A percentile compares a stretch with the other conserved stretches of the same genome.
These are phyloP conservation scores for Dendrothele bispora DNA, from an alignment of 768 basidiomycete species.

Conservation along the genomic window DNA sequence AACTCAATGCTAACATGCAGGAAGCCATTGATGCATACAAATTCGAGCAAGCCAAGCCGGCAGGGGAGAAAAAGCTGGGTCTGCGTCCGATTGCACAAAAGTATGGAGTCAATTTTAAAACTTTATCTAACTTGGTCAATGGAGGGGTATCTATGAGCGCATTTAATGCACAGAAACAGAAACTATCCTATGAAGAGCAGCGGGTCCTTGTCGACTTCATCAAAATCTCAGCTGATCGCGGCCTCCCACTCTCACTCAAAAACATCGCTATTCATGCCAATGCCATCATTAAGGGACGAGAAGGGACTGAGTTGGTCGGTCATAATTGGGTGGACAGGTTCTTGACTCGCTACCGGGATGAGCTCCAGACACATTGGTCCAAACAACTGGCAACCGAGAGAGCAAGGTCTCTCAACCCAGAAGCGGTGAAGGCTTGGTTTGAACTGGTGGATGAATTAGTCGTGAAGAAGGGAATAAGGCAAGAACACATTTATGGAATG, in stretches of 20 bases:
- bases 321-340: conserved; percentile 23
- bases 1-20: not conserved
- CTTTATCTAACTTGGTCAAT: not conserved
- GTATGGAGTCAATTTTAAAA: not conserved
- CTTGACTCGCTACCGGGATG: conserved; percentile 22
- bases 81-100: conserved; percentile 4
- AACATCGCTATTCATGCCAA: conserved; percentile 15
- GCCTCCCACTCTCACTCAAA: conserved; percentile 10
- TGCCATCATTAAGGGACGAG: conserved; percentile 8
- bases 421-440: conserved; percentile 30
- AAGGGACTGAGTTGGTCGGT: conserved; percentile 12
- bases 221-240: conserved; percentile 15
- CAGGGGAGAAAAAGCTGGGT: not conserved
- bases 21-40: not conserved
- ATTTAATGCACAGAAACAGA: conserved; percentile 14
- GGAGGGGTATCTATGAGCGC: conserved; percentile 7
- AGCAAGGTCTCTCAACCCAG: conserved; percentile 28
- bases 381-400: conserved; percentile 29
- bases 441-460: conserved; percentile 25
- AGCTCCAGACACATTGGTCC: conserved; percentile 29
- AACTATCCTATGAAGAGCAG: conserved; percentile 13
- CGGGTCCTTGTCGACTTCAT: conserved; percentile 20
- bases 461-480: conserved; percentile 20
- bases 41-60: not conserved
- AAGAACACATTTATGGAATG: conserved; percentile 29